Evolutionary conservation across 768 basidiomycete species (phyloP).

Genomic region (Phlebiopsis gigantea): DNA sequence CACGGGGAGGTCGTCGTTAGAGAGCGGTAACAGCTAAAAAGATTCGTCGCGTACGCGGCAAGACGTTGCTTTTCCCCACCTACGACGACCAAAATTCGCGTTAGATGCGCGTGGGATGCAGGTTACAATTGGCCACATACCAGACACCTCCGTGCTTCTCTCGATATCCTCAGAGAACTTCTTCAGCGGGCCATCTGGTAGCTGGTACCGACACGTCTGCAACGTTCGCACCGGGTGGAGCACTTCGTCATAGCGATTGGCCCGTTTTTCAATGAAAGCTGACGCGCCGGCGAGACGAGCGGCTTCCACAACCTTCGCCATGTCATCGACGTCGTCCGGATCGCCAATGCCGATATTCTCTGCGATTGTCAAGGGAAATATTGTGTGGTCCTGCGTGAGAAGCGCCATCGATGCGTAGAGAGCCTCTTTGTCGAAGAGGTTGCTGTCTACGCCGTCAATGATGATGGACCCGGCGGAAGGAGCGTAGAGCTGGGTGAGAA

Average conservation of each 20-base stretch:
- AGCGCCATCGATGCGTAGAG: conserved; percentile 36
- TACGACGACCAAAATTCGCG: conserved; percentile 3
- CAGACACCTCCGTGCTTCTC: conserved; percentile 3
- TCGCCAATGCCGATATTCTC: conserved; percentile 37
- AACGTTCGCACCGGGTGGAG: neutral
- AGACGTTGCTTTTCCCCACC: conserved; percentile 23
- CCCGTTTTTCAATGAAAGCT: neutral
- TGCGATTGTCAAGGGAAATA: conserved; percentile 32
- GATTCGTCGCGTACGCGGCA: conserved; percentile 6
- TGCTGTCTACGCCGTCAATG: conserved; percentile 28
- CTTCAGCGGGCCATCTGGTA: neutral
- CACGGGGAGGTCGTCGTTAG: neutral
- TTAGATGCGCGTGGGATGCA: neutral
- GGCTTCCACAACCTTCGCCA: conserved; percentile 16
- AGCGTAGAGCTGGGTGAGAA: conserved; percentile 22
- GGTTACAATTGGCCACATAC: neutral
- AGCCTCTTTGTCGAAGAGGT: conserved; percentile 2
- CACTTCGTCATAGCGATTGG: neutral
- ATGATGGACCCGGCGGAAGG: conserved; percentile 21
- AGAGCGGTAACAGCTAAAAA: neutral
- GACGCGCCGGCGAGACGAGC: conserved; percentile 9
- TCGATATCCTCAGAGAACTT: conserved; percentile 1
- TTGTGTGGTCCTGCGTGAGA: conserved; percentile 33
- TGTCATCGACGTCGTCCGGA: conserved; percentile 16
- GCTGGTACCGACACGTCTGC: neutral